Percentiles rank a stretch among this genome's conserved stretches.
Evolutionary conservation across 2,329 filamentous ascomycete genomes (phyloP).

Genomic region (Aspergillus pseudonomiae): DNA sequence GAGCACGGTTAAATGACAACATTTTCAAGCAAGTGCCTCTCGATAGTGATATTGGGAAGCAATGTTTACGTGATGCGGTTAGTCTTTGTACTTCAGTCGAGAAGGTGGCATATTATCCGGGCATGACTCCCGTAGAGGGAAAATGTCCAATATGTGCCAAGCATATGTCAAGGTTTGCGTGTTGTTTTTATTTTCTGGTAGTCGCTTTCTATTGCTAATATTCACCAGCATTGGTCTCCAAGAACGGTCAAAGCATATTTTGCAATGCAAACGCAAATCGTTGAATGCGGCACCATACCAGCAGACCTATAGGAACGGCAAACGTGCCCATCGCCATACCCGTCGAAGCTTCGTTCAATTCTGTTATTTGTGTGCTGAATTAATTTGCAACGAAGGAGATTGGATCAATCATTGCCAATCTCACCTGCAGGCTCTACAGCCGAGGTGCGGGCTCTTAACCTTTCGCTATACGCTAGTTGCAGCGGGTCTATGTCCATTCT

Average conservation of each 20-base stretch:
- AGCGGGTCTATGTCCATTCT: conserved; percentile 16
- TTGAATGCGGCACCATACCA: conserved; percentile 16
- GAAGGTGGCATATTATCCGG: conserved; percentile 20
- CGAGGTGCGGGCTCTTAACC: conserved; percentile 15
- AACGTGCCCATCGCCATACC: conserved; percentile 12
- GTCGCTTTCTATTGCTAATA: neutral
- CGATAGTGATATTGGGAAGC: conserved; percentile 20
- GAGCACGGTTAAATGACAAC: conserved; percentile 13
- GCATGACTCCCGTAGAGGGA: neutral
- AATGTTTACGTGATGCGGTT: conserved; percentile 25
- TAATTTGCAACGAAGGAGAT: conserved; percentile 4
- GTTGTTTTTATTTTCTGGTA: neutral
- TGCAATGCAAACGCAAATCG: conserved; percentile 10
- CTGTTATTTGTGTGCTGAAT: conserved; percentile 16
- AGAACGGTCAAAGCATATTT: conserved; percentile 11
- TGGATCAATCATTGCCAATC: conserved; percentile 9
- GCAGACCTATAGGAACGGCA: conserved; percentile 16
- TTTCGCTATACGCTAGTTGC: conserved; percentile 18
- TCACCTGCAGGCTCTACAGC: conserved; percentile 10
- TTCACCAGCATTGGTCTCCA: neutral
- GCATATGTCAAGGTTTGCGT: conserved; percentile 10
- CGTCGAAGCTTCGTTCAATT: conserved; percentile 11
- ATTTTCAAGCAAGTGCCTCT: conserved; percentile 20
- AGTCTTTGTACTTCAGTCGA: conserved; percentile 20
- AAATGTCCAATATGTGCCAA: conserved; percentile 4